A percentile compares a stretch with the other conserved stretches of the same genome.
These are phyloP conservation scores for Perkinsus olseni DNA, from an alignment of 169 alveolate species.

Conservation along the genomic window DNA sequence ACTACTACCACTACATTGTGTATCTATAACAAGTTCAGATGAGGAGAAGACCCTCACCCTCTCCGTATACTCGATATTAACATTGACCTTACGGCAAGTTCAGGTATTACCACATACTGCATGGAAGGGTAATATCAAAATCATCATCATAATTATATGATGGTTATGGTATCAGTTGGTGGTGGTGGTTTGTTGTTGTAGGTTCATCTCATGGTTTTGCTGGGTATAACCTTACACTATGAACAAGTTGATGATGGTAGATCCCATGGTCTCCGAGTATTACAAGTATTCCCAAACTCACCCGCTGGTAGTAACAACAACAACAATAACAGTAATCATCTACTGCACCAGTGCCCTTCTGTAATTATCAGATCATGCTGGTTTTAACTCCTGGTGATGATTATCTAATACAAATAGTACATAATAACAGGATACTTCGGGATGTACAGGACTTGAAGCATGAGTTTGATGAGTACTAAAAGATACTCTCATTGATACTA, in stretches of 20 bases:
- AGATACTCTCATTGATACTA: too few species aligned
- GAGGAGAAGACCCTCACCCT: background rate
- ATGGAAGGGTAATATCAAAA: too few species aligned
- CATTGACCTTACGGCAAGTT: background rate
- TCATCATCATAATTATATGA: too few species aligned
- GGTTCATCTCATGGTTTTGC: background rate
- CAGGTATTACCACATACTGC: background rate
- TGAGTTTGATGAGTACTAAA: background rate
- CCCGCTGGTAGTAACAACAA: background rate
- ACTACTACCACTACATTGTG: too few species aligned
- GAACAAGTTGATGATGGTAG: background rate
- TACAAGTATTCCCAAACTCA: background rate
- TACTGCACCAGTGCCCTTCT: too few species aligned
- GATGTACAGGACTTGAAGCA: background rate
- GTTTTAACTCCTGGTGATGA: background rate
- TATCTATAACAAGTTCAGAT: background rate
- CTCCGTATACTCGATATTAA: background rate
- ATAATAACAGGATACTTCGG: background rate
- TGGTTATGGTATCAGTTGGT: too few species aligned
- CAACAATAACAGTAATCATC: too few species aligned
- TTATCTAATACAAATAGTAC: background rate
- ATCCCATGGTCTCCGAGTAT: background rate
- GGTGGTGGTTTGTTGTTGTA: too few species aligned
- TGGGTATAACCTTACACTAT: background rate
- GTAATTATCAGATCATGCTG: background rate